Base-by-base conservation (phyloP, 176 grass and related monocot species). In the Triticum dicoccoides region DNA sequence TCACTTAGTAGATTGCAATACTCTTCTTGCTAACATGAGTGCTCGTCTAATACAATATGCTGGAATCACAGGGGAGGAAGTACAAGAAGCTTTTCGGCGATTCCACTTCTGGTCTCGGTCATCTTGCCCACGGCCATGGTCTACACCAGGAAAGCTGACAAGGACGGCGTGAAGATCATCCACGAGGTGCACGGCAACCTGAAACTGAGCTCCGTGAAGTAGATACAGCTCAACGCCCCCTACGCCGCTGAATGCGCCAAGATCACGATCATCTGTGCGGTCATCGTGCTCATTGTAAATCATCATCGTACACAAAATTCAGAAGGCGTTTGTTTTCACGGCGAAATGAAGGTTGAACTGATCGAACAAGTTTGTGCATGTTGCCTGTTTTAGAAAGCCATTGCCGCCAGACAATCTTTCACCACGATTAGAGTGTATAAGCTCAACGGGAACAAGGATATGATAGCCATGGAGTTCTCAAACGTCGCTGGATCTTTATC, bases 141-240 rank as follows among this genome's bases (percentile, higher is more conserved):
- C 56, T 98, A 86, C 5, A 61, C 87, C 24, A 92, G 90, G 38
- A 92, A 88, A 86, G 89, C 92, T 25, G 93, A 98, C 78, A 92
- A 90, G 77, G 90, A 94, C 64, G 96, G 96, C 23, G 90, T 96
- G 44, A 98, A 98, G 90, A 98, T 98, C 65, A 98, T 98, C 76
- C 88, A 91, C 79, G 77, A 88, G 12, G 90, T 98, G 42, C 80
- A 89, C 6, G 84, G 70, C 2, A 93, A 90, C 18, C 20, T 95
- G 23, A 96, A 98, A 72, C 93, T 90, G 25, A 98, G 96, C 42
- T 98, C 96, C 6, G 89, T 49, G 59, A 94, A 85, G 68, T 72
- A 98, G 56, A 88, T 98, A 51, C 78, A 92, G 2, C 63, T 98
- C 5, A 92, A 76, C 2, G 91, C 89, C 20, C 71, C 93, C 1